phyloP scores from a whole-genome alignment of 169 alveolate genomes.

The Eimeria sp. region DNA sequence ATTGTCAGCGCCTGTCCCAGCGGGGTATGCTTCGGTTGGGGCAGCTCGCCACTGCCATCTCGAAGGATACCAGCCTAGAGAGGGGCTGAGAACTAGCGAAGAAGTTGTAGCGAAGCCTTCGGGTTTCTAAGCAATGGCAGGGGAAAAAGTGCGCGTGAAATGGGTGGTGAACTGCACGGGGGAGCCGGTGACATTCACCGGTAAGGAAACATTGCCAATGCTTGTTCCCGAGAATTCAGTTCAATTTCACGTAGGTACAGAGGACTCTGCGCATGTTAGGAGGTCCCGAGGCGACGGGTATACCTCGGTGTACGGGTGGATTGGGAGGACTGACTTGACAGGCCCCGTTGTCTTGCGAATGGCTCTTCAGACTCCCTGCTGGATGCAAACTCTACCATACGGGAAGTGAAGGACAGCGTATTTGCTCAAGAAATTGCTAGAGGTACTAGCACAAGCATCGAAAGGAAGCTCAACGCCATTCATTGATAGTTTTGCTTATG shows the following conservation, averaged over 20 bases:
- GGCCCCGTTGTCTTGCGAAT: background rate
- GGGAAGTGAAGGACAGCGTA: constrained; percentile 28
- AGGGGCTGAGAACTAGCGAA: background rate
- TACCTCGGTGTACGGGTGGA: background rate
- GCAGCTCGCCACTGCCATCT: constrained; percentile 8
- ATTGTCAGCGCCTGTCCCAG: constrained; percentile 28
- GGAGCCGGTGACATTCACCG: constrained; percentile 67
- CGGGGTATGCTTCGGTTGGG: constrained; percentile 27
- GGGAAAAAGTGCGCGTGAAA: constrained; percentile 69
- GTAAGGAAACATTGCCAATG: constrained; percentile 10
- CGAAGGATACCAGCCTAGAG: background rate
- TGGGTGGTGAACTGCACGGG: constrained; percentile 75
- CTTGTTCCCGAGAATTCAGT: background rate
- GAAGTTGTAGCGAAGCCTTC: background rate
- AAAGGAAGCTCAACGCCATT: background rate
- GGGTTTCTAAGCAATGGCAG: constrained; percentile 38
- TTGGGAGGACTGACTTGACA: constrained; percentile 1
- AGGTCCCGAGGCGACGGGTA: background rate
- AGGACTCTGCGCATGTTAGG: background rate
- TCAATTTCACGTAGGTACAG: background rate
- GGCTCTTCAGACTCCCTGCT: constrained; percentile 46
- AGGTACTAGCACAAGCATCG: background rate
- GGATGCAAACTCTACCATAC: constrained; percentile 50
- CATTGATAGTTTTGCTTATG: background rate
- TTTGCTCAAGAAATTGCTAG: constrained; percentile 38